phyloP scores from a whole-genome alignment of 352 stramenopile genomes.

The Phytophthora meadii region DNA sequence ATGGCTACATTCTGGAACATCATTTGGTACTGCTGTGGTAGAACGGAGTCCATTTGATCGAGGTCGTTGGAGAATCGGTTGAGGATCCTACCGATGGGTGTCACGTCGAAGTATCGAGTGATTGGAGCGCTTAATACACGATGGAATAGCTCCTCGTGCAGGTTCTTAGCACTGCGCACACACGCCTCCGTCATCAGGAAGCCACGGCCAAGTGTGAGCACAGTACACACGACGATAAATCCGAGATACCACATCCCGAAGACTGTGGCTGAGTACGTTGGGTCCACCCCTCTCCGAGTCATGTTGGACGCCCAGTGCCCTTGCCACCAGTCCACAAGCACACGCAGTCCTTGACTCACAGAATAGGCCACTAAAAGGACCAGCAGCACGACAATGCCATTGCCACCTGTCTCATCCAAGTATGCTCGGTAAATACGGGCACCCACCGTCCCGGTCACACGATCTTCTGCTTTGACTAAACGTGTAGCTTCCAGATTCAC shows the following conservation, averaged over 20 bases:
- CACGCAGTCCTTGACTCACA: constrained; percentile 25
- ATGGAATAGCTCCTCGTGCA: constrained; percentile 45
- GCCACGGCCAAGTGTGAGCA: constrained; percentile 29
- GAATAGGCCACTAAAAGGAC: constrained; percentile 22
- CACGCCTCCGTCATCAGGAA: constrained; percentile 37
- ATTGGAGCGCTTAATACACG: constrained; percentile 50
- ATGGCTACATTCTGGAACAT: constrained; percentile 40
- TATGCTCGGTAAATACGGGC: constrained; percentile 40
- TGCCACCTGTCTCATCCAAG: constrained; percentile 40
- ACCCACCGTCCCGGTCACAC: constrained; percentile 44
- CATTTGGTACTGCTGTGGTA: constrained; percentile 48
- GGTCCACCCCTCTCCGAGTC: constrained; percentile 25
- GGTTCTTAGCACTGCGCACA: constrained; percentile 35
- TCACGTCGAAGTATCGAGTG: constrained; percentile 62
- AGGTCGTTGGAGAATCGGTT: constrained; percentile 61
- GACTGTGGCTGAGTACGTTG: constrained; percentile 45
- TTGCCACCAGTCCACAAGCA: constrained; percentile 46
- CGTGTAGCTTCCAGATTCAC: not conserved
- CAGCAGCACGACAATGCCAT: constrained; percentile 28
- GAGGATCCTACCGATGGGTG: constrained; percentile 54
- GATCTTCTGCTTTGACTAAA: constrained; percentile 44
- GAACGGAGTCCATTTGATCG: constrained; percentile 51
- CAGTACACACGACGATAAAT: constrained; percentile 36
- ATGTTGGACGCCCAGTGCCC: constrained; percentile 43
- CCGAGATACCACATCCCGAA: constrained; percentile 46